Percentiles rank a stretch among this genome's conserved stretches.
These are phyloP conservation scores for Aureobasidium sp. DNA, from an alignment of 2,329 filamentous ascomycete genomes.

Conservation along the genomic window DNA sequence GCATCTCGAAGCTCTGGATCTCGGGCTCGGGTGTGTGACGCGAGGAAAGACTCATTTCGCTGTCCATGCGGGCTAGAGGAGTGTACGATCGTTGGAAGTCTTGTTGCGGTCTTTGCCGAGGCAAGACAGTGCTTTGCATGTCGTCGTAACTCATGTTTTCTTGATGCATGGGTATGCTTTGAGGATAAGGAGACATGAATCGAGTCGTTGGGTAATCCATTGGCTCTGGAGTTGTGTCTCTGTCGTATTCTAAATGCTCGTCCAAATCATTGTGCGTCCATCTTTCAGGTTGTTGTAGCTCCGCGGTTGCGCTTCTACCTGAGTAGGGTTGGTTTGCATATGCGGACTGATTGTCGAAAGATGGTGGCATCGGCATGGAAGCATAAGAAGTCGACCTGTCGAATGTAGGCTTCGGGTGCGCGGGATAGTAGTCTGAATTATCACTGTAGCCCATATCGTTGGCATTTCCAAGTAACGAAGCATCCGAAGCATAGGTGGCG, in stretches of 20 bases:
- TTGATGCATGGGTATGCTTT: background rate
- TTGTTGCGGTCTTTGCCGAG: background rate
- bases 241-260: background rate
- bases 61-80: slow-evolving; percentile 11
- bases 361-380: background rate
- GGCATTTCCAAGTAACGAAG: slow-evolving; percentile 52
- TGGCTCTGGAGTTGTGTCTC: background rate
- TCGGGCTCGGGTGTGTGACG: slow-evolving; percentile 12
- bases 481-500: slow-evolving; percentile 54
- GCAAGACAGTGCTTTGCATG: background rate
- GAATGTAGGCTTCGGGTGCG: background rate
- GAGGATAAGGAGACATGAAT: background rate
- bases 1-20: slow-evolving; percentile 27
- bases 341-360: background rate
- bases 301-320: slow-evolving; percentile 5
- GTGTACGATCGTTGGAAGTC: slow-evolving; percentile 14
- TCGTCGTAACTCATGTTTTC: background rate
- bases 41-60: background rate
- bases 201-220: background rate
- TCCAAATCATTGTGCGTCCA: background rate
- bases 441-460: slow-evolving; percentile 46
- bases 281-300: background rate
- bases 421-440: background rate
- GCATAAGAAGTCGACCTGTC: slow-evolving; percentile 13
- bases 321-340: background rate